Conservation (phyloP, 805 yeast genomes). For the Candida multigemmis region DNA sequence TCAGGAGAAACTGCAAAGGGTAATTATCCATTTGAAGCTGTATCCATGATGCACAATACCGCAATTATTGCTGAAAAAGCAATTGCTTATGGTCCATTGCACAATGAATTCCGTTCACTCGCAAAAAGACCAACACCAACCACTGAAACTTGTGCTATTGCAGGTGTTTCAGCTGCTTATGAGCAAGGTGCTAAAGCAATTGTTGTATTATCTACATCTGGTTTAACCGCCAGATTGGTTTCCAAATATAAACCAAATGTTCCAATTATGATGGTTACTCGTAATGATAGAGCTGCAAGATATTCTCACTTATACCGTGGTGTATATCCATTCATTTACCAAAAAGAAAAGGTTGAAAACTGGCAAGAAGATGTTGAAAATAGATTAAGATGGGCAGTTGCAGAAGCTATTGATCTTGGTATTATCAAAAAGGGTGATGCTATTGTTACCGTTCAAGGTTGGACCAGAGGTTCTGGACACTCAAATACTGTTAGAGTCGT, state of each 20-base stretch:
- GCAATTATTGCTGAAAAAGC: slow-evolving; percentile 95
- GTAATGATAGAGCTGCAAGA: slow-evolving; percentile 90
- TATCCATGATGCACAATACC: slow-evolving; percentile 97
- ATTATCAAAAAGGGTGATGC: slow-evolving; percentile 81
- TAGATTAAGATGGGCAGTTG: slow-evolving; percentile 88
- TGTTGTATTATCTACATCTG: slow-evolving; percentile 90
- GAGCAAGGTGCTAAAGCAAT: slow-evolving; percentile 97
- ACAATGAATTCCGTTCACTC: slow-evolving; percentile 80
- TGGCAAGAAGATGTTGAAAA: slow-evolving; percentile 97
- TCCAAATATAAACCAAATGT: slow-evolving; percentile 97
- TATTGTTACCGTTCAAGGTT: slow-evolving; percentile 94
- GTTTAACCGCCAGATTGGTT: slow-evolving; percentile 90
- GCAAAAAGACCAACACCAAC: slow-evolving; percentile 86
- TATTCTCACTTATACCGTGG: slow-evolving; percentile 96
- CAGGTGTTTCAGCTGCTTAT: slow-evolving; percentile 93
- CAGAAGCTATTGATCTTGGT: slow-evolving; percentile 81
- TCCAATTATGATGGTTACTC: slow-evolving; percentile 96
- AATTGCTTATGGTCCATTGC: slow-evolving; percentile 75
- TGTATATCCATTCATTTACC: slow-evolving; percentile 92
- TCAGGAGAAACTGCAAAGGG: slow-evolving; percentile 99
- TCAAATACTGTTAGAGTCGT: slow-evolving; percentile 95
- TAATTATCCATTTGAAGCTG: slow-evolving; percentile 96
- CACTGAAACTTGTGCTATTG: slow-evolving; percentile 93
- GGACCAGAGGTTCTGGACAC: slow-evolving; percentile 98
- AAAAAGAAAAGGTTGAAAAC: slow-evolving; percentile 54